A percentile compares a stretch with the other conserved stretches of the same genome.
These are phyloP conservation scores for Conringia planisiliqua DNA, from an alignment of 345 rosid genomes.

Conservation along the genomic window DNA sequence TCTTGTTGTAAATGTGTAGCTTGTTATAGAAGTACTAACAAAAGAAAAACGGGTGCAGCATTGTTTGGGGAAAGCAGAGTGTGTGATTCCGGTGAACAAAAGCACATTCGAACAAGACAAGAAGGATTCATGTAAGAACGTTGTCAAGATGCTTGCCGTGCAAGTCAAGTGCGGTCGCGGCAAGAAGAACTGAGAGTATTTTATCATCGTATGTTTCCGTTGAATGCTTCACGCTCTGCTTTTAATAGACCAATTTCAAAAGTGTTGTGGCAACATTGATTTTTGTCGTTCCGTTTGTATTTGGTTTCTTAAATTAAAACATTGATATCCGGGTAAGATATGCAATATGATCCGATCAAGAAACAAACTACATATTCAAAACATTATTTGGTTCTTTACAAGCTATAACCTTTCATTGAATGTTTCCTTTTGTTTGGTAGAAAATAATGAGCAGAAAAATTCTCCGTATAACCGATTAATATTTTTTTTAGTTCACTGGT, in stretches of 20 bases:
- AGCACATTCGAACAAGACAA: slow-evolving; percentile 35
- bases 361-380: not conserved
- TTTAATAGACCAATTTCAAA: slow-evolving; percentile 17
- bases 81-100: slow-evolving; percentile 51
- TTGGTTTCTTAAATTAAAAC: not conserved
- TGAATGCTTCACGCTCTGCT: slow-evolving; percentile 1
- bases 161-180: slow-evolving; percentile 58
- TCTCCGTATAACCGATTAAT: not conserved
- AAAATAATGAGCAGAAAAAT: not conserved
- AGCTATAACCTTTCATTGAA: too few species aligned
- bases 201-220: not conserved
- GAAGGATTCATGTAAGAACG: slow-evolving; percentile 40
- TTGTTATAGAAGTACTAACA: not conserved
- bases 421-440: not conserved
- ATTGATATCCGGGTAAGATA: slow-evolving; percentile 2
- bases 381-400: too few species aligned
- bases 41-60: slow-evolving; percentile 26
- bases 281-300: not conserved
- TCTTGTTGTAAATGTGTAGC: not conserved
- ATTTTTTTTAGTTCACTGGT: not conserved
- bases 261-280: slow-evolving; percentile 10
- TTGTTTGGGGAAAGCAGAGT: slow-evolving; percentile 60
- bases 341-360: slow-evolving; percentile 6
- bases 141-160: slow-evolving; percentile 55
- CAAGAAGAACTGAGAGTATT: slow-evolving; percentile 25